phyloP scores from a whole-genome alignment of 805 yeast species.

The Babjeviella inositovora region DNA sequence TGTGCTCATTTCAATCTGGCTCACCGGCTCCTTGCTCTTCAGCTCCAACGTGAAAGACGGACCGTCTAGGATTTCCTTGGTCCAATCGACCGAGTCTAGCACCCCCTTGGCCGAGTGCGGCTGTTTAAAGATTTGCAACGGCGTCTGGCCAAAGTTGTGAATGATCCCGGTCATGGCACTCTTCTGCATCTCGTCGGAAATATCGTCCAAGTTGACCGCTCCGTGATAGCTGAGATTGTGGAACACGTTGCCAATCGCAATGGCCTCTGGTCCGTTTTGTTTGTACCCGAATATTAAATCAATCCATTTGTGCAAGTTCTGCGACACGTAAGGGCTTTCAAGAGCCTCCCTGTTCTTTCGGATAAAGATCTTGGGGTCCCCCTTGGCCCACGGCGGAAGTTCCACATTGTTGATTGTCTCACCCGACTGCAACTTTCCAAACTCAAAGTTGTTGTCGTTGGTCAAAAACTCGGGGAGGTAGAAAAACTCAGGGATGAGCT shows the following conservation, averaged over 20 bases:
- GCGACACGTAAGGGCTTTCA: conserved; percentile 70
- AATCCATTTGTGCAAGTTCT: conserved; percentile 69
- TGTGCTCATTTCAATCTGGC: conserved; percentile 24
- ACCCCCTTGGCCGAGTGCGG: conserved; percentile 45
- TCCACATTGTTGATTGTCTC: conserved; percentile 38
- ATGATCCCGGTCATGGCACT: conserved; percentile 71
- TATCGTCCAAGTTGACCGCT: conserved; percentile 59
- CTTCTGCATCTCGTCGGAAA: conserved; percentile 58
- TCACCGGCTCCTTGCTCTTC: conserved; percentile 19
- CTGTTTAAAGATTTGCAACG: conserved; percentile 48
- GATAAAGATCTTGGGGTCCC: conserved; percentile 60
- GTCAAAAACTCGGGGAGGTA: conserved; percentile 65
- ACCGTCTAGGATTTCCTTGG: conserved; percentile 8
- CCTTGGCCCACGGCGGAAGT: conserved; percentile 75
- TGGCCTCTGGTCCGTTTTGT: conserved; percentile 61
- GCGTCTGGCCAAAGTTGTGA: conserved; percentile 89
- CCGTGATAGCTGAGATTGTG: conserved; percentile 79
- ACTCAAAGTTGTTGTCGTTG: conserved; percentile 49
- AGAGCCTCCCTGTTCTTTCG: conserved; percentile 68
- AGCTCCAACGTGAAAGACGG: conserved; percentile 28
- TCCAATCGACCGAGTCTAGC: conserved; percentile 17
- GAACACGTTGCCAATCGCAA: conserved; percentile 56
- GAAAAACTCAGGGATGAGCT: conserved; percentile 74
- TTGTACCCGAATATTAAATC: conserved; percentile 72
- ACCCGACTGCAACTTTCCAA: conserved; percentile 58